A percentile compares a stretch with the other conserved stretches of the same genome.
Evolutionary conservation across 2,329 filamentous ascomycete species (phyloP).

Genomic region (Dactylella cylindrospora): DNA sequence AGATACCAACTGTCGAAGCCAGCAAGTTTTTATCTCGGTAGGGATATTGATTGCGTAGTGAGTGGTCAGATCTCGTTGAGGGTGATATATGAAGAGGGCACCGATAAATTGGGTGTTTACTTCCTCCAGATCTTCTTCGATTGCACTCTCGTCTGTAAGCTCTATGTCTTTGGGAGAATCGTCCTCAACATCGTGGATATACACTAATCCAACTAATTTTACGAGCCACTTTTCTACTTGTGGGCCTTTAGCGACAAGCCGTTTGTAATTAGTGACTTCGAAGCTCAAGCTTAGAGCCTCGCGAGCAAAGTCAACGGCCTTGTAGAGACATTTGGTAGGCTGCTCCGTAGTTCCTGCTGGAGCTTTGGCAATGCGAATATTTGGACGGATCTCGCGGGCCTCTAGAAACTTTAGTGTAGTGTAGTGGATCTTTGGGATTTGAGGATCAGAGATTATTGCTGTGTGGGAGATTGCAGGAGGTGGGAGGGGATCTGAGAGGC

Average conservation of each 20-base stretch:
- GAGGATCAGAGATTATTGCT: slow-evolving; percentile 34
- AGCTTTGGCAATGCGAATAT: slow-evolving; percentile 34
- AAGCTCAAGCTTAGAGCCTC: slow-evolving; percentile 35
- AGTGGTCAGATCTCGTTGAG: slow-evolving; percentile 27
- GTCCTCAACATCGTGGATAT: slow-evolving; percentile 24
- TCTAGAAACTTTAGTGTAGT: slow-evolving; percentile 29
- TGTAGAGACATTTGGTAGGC: slow-evolving; percentile 35
- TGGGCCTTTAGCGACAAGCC: slow-evolving; percentile 26
- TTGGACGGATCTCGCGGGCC: slow-evolving; percentile 34
- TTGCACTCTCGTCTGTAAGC: slow-evolving; percentile 8
- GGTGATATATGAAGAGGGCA: slow-evolving; percentile 28
- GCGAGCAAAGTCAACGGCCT: slow-evolving; percentile 30
- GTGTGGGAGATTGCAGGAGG: slow-evolving; percentile 40
- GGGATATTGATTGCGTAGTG: slow-evolving; percentile 23
- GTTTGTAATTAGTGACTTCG: slow-evolving; percentile 41
- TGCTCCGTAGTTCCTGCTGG: background rate
- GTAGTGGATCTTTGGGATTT: slow-evolving; percentile 28
- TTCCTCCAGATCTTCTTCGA: slow-evolving; percentile 25
- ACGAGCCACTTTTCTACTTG: slow-evolving; percentile 29
- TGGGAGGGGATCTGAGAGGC: slow-evolving; percentile 24
- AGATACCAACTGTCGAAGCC: slow-evolving; percentile 30
- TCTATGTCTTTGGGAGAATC: background rate
- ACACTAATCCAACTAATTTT: slow-evolving; percentile 32
- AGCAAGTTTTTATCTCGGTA: slow-evolving; percentile 36
- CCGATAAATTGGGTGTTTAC: slow-evolving; percentile 33